Percentiles rank a stretch among this genome's conserved stretches.
Conservation (phyloP, 1,284 basidiomycete species). For the Moesziomyces aphidis region DNA sequence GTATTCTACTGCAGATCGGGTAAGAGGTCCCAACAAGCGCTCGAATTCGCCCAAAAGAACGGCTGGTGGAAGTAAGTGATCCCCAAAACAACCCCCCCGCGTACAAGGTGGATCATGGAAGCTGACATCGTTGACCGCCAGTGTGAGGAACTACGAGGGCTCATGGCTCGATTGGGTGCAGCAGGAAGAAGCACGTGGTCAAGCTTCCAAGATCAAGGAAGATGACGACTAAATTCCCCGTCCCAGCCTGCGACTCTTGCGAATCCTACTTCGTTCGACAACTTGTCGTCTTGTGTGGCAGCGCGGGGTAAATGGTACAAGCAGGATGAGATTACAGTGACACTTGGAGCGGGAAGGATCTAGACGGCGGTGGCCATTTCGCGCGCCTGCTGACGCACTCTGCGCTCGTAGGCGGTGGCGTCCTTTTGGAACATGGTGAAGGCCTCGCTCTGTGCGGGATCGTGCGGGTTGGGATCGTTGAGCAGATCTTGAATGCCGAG, state of each 20-base stretch:
- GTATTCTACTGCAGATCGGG: constrained; percentile 96
- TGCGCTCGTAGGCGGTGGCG: constrained; percentile 60
- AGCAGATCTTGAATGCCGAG: constrained; percentile 94
- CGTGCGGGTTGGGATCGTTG: constrained; percentile 92
- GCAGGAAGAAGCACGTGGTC: constrained; percentile 69
- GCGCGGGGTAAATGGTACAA: too few relatives aligned
- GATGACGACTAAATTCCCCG: constrained; percentile 56
- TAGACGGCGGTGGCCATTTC: constrained; percentile 49
- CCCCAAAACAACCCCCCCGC: constrained; percentile 3
- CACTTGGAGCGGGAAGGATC: neutral
- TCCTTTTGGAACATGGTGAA: constrained; percentile 90
- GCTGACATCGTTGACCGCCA: constrained; percentile 60
- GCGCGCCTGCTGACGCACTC: constrained; percentile 49
- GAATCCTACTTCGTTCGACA: too few relatives aligned
- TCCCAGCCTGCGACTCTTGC: too few relatives aligned
- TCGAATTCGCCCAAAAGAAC: constrained; percentile 83
- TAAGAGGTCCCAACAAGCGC: constrained; percentile 82
- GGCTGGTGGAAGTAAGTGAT: constrained; percentile 82
- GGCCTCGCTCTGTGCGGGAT: constrained; percentile 96
- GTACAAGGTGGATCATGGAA: too few relatives aligned
- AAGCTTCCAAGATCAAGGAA: constrained; percentile 56
- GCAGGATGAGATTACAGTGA: too few relatives aligned
- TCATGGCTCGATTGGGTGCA: constrained; percentile 93
- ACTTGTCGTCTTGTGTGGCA: too few relatives aligned
- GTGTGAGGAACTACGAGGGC: constrained; percentile 86